Base-by-base conservation (phyloP, 2,329 filamentous ascomycete genomes). In the Ophiognomonia clavigignenti-juglandacearum region DNA sequence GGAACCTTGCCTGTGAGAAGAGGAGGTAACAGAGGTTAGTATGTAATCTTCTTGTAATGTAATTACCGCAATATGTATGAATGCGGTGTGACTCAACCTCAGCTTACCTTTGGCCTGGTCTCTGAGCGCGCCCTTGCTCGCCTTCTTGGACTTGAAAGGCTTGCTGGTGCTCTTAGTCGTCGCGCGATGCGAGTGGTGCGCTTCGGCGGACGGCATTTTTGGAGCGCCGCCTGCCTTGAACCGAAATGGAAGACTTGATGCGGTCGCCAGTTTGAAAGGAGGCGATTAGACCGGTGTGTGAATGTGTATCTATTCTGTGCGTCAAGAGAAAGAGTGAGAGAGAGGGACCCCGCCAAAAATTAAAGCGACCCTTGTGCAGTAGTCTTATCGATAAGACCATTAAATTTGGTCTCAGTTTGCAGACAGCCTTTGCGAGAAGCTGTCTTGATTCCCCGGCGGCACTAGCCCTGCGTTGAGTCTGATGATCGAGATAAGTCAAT, bases 91-190 rank as follows among this genome's bases (percentile, higher is more conserved):
- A 43, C 24, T 42, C 35, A 44, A 24, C n/a, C 23, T 26, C 16
- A 23, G 54, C 59, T 44, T 67, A 90, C 88, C 91, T 75, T 97
- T 97, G 50, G 83, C 78, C 55, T 82, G 76, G 55, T 96, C 88
- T 64, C 93, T 89, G 61, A 96, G 68, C 48, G 88, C 80, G 61
- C 88, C 83, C 68, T 97, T 97, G 53, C 88, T 89, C 34, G 91
- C 81, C 72, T 96, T 91, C 64, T 84, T 84, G 49, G 88, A 89
- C 71, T 98, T 98, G 77, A 91, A 98, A 22, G 85, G 66, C 74
- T 98, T 98, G 70, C 96, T 83, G 56, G 78, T 71, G 60, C 82
- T 74, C 75, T 97, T 98, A 45, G 91, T 96, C 49, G 91, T 96
- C 61, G 88, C 88, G 65, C 92, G 81, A 68, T 98, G 93, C 63